A percentile compares a stretch with the other conserved stretches of the same genome.
phyloP scores from a whole-genome alignment of 139 green algal genomes.

The Chlorella sp. region DNA sequence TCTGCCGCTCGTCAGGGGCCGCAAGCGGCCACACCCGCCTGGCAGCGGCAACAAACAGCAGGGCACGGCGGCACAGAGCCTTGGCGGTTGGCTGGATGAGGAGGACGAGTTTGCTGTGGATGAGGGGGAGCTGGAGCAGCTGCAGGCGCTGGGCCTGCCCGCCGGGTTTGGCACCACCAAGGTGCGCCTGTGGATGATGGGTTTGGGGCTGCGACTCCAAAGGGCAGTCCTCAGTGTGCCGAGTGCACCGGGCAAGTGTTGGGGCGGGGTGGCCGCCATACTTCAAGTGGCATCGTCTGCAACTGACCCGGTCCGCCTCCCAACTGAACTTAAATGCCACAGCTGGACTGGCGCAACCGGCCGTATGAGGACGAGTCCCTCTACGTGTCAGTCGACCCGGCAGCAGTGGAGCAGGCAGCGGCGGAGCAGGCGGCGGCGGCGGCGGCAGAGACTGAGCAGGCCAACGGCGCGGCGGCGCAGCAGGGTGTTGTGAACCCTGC shows the following conservation, averaged over 20 bases:
- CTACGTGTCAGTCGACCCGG: not conserved
- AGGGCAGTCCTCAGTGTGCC: too few species aligned
- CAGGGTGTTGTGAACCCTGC: not conserved
- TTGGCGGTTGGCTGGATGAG: constrained; percentile 21
- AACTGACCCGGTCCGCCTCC: too few species aligned
- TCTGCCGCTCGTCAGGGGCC: not conserved
- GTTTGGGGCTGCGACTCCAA: too few species aligned
- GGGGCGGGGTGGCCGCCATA: too few species aligned
- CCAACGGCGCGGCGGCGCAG: too few species aligned
- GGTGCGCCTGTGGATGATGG: not conserved
- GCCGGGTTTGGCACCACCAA: constrained; percentile 26
- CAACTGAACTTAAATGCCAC: too few species aligned
- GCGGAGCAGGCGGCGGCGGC: not conserved
- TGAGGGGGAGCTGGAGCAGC: constrained; percentile 5
- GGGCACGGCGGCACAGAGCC: not conserved
- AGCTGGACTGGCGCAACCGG: too few species aligned
- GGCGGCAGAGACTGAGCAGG: too few species aligned
- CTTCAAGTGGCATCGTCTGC: too few species aligned
- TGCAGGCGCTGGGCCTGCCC: constrained; percentile 27
- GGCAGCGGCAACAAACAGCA: not conserved
- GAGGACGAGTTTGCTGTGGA: constrained; percentile 17
- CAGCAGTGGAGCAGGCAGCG: not conserved
- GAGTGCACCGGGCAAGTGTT: too few species aligned
- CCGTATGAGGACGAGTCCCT: too few species aligned
- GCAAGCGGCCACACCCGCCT: constrained; percentile 18